A percentile compares a stretch with the other conserved stretches of the same genome.
Conservation (phyloP, 805 yeast genomes). For the Starmerella ratchasimensis region DNA sequence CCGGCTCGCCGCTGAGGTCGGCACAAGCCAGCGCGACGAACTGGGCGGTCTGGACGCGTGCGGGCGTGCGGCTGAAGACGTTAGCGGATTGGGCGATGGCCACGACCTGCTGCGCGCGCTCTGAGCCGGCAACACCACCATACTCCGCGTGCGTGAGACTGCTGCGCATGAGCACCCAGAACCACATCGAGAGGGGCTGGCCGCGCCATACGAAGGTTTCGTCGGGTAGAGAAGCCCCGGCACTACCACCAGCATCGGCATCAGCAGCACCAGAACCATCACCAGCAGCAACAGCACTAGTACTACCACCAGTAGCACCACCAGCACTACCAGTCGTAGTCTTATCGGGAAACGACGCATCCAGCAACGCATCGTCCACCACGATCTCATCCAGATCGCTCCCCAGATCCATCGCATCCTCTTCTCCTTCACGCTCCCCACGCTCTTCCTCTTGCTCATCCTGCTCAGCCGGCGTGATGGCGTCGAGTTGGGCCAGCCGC, state of each 20-base stretch:
- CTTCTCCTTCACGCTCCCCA: too few species aligned
- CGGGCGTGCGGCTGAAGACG: constrained; percentile 58
- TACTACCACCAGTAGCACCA: constrained; percentile 3
- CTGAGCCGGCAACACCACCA: constrained; percentile 36
- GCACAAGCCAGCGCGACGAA: constrained; percentile 54
- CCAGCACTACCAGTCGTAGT: neutral
- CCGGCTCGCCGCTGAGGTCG: constrained; percentile 37
- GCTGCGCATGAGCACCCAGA: constrained; percentile 65
- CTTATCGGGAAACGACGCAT: constrained; percentile 22
- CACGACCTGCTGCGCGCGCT: constrained; percentile 54
- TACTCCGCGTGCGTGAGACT: constrained; percentile 52
- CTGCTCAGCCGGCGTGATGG: too few species aligned
- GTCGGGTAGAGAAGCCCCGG: too few species aligned
- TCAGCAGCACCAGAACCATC: constrained; percentile 17
- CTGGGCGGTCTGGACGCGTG: constrained; percentile 44
- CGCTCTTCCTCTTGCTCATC: too few species aligned
- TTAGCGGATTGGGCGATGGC: constrained; percentile 65
- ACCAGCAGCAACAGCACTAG: constrained; percentile 1
- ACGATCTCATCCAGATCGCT: neutral
- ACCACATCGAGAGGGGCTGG: constrained; percentile 67
- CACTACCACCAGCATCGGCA: neutral
- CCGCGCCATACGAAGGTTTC: constrained; percentile 48
- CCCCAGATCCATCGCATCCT: constrained; percentile 25
- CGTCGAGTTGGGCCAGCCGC: constrained; percentile 20
- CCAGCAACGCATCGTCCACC: constrained; percentile 22